Conservation (phyloP, 2,329 filamentous ascomycete genomes). For the Xylariaceae sp. region DNA sequence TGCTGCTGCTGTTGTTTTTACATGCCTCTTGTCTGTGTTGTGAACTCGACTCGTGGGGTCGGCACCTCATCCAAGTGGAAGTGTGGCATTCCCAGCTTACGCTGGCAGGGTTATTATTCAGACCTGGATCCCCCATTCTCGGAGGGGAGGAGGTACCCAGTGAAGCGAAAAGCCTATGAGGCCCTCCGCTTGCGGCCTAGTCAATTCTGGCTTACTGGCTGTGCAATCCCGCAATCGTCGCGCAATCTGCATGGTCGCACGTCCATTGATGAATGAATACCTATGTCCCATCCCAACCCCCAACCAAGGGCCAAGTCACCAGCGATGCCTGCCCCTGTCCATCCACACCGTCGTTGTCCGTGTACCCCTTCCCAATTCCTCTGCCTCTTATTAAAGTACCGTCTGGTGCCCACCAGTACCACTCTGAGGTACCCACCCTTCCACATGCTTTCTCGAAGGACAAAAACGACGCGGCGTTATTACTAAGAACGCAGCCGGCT, state of each 20-base stretch:
- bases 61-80: neutral
- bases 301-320: neutral
- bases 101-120: neutral
- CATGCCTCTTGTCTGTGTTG: neutral
- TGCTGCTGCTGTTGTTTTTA: neutral
- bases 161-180: neutral
- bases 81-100: constrained; percentile 1
- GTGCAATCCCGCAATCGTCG: neutral
- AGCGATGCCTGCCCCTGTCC: neutral
- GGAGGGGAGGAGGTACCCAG: neutral
- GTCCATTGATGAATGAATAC: constrained; percentile 8
- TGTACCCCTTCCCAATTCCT: constrained; percentile 1
- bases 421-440: neutral
- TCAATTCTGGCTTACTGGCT: neutral
- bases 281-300: neutral
- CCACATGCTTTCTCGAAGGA: neutral
- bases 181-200: neutral
- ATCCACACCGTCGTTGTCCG: neutral
- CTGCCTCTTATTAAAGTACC: neutral
- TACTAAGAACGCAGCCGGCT: constrained; percentile 1
- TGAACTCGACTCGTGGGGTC: neutral
- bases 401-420: neutral
- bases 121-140: neutral
- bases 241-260: neutral
- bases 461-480: constrained; percentile 10